Evolutionary conservation across 495 filamentous ascomycete genomes (phyloP), one percentile per base, ranked within the genome.

Genomic region (Lentithecium fluviatile): DNA sequence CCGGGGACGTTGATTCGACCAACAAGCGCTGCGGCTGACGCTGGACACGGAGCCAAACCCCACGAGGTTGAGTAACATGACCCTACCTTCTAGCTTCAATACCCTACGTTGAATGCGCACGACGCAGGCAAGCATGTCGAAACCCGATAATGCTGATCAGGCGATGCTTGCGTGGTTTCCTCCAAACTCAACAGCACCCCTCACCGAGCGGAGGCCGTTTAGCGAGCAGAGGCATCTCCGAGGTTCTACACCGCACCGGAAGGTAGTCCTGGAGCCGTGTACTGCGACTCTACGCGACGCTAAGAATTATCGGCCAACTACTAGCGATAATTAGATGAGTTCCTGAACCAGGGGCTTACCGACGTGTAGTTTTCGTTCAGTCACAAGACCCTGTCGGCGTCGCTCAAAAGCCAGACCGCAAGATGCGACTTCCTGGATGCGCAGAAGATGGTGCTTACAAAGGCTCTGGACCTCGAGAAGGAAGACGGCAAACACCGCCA

Each of bases 391-490:
- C 40, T 65, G 6, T 48, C 56, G 1, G 6, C 4, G 0, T 45
- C 19, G 0, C 23, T 63, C 0, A 15, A 19, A 21, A 43, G 4
- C 20, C 19, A 23, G 15, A 12, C 1, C 0, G 36, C 52, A 1
- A 1, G 52, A 2, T 1, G 5, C 20, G 11, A 8, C 19, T 55
- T 67, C 19, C 15, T 64, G 0, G 42, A 55, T 0, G 32, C 40
- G 19, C 65, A 67, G 26, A n/a, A 4, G 2, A 23, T 64, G 2
- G 60, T 67, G 2, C 49, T 67, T 15, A 67, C 38, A 11, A 67
- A 67, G 23, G 42, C 60, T 12, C 26, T 64, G 11, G 47, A 67
- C 26, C 42, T 67, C 13, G 65, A 67, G 38, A 60, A 51, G 20
- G 51, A 54, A 58, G 34, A 47, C 23, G 46, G 59, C 13, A 21